Base-by-base conservation (phyloP, 495 filamentous ascomycete genomes). In the Xylaria nigripes region DNA sequence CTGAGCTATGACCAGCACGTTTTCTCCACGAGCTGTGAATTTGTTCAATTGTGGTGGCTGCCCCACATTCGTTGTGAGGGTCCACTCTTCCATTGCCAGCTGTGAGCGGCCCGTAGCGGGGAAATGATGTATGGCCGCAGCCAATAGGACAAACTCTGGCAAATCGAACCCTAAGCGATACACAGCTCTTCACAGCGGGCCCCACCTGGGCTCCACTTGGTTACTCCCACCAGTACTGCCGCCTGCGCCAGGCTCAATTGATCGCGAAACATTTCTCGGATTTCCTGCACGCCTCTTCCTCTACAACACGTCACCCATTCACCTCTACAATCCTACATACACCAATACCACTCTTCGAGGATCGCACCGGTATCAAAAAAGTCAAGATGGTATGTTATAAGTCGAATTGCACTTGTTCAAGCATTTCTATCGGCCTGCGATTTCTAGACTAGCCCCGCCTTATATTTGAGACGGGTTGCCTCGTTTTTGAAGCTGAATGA, bases 331-430 rank as follows among this genome's bases (percentile, higher is more conserved):
- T 36, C 42, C 53, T 49, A 44, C 38, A 55, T 12, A 55, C 53
- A 59, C 54, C 48, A 44, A 59, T 51, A 56, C 48, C 45, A 68
- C 72, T 77, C 74, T 77, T 76, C 74, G 74, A 78, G 74, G 73
- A 78, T 78, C 74, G 73, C 67, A 68, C 68, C 73, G 71, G 70
- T 72, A 72, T 61, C 63, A 61, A 61, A 59, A 61, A 55, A 71
- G 59, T 69, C 72, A 80, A 78, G 72, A 80, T 80, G 77, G 77
- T 80, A 68, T 58, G 75, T 64, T 58, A 55, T n/a, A 10, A 16
- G 3, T 2, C n/a, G 22, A 6, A 16, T 32, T 24, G 10, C 27
- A 30, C 32, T 44, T 34, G 3, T 49, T 19, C 16, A 13, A 6
- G 5, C n/a, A n/a, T n/a, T 19, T 41, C 18, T 27, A 30, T 54